Conservation (phyloP, 2,329 filamentous ascomycete species). For the Talaromyces sp. region DNA sequence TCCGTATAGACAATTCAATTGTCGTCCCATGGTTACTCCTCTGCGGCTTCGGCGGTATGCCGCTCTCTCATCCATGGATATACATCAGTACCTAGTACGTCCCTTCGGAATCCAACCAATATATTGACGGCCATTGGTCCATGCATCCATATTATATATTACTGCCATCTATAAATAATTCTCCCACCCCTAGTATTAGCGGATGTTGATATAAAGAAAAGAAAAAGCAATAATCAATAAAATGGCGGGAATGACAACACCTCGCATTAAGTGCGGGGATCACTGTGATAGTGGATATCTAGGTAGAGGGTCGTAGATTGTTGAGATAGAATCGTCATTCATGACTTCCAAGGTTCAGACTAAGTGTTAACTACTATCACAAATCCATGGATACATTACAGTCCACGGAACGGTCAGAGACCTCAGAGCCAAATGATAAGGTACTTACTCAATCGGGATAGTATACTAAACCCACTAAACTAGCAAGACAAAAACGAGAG, state of each 20-base stretch:
- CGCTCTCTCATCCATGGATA: neutral
- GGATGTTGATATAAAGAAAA: constrained; percentile 6
- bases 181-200: neutral
- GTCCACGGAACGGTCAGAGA: neutral
- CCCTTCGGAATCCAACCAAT: neutral
- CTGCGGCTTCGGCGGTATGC: neutral
- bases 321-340: neutral
- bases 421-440: neutral
- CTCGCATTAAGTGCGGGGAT: constrained; percentile 12
- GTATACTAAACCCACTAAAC: constrained; percentile 4
- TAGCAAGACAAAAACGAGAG: neutral
- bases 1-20: neutral
- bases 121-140: neutral
- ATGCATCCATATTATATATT: neutral
- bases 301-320: neutral
- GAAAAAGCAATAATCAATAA: constrained; percentile 13
- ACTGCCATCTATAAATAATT: neutral
- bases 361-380: neutral
- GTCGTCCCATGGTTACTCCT: neutral
- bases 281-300: neutral
- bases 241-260: constrained; percentile 17
- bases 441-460: constrained; percentile 8
- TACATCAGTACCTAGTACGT: neutral
- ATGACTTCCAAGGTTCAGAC: constrained; percentile 1
- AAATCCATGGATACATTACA: neutral